These are phyloP conservation scores for Salix purpurea DNA, from an alignment of 345 rosid species.

Conservation along the genomic window DNA sequence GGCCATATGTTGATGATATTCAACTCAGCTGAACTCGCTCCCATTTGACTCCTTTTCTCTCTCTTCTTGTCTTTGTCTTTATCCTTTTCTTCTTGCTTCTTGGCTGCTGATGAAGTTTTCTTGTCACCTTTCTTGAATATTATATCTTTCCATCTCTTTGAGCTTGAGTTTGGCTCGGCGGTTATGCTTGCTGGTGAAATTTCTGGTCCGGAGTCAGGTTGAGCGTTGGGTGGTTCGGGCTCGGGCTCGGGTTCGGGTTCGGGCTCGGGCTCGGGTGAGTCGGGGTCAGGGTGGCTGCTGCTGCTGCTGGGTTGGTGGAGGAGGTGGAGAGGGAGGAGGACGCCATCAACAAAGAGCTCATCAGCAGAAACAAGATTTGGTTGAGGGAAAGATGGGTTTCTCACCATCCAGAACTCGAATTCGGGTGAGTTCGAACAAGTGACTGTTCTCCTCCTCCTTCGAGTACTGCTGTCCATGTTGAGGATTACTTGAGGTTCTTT, in stretches of 20 bases:
- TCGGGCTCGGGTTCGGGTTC: constrained; percentile 17
- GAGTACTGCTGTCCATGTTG: constrained; percentile 13
- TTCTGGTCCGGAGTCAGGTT: constrained; percentile 5
- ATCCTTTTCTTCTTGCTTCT: neutral
- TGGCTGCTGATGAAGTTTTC: constrained; percentile 15
- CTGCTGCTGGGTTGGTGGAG: constrained; percentile 19
- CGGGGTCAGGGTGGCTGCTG: constrained; percentile 6
- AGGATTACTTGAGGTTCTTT: neutral
- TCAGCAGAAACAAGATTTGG: constrained; percentile 65
- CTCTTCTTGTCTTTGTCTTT: constrained; percentile 24
- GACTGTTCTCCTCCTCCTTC: constrained; percentile 7
- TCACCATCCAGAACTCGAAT: constrained; percentile 69
- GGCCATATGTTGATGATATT: constrained; percentile 84
- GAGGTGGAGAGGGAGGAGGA: constrained; percentile 57
- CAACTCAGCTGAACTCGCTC: constrained; percentile 44
- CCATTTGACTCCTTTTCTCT: constrained; percentile 28
- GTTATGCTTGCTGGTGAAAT: constrained; percentile 5
- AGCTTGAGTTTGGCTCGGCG: constrained; percentile 13
- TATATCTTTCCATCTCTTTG: constrained; percentile 71
- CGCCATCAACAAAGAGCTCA: constrained; percentile 65
- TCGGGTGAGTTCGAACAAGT: constrained; percentile 48
- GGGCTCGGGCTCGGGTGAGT: constrained; percentile 17
- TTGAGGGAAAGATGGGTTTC: constrained; percentile 42
- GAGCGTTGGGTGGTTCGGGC: constrained; percentile 13
- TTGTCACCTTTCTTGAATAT: constrained; percentile 45